phyloP scores from a whole-genome alignment of 208 protist genomes.

The Acanthamoeba culbertsoni region DNA sequence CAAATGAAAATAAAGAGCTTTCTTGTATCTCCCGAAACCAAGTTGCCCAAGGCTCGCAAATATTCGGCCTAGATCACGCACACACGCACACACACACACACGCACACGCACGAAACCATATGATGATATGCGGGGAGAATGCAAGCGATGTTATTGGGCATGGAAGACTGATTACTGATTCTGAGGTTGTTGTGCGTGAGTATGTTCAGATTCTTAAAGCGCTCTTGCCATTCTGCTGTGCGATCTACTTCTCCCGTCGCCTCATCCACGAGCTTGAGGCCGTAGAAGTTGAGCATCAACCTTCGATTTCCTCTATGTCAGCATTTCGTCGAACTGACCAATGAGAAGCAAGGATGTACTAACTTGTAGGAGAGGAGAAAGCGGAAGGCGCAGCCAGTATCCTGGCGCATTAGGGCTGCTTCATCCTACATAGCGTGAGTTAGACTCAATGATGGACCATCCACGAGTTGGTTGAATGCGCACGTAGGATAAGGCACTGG shows the following conservation, averaged over 20 bases:
- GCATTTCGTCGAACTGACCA: neutral
- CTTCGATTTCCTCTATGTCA: neutral
- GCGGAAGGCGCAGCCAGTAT: neutral
- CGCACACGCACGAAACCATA: neutral
- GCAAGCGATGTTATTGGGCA: too few species aligned
- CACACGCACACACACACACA: neutral
- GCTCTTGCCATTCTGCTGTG: constrained; percentile 20
- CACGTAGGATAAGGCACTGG: neutral
- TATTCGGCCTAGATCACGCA: neutral
- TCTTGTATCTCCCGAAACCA: constrained; percentile 37
- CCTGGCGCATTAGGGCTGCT: neutral
- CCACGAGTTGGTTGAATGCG: neutral
- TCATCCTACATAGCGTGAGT: neutral
- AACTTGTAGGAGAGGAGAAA: constrained; percentile 17
- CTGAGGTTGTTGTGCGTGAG: constrained; percentile 33
- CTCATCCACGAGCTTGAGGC: neutral
- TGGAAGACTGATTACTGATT: neutral
- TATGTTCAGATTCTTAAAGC: constrained; percentile 11
- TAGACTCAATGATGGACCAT: neutral
- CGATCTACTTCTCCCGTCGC: neutral
- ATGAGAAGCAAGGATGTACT: neutral
- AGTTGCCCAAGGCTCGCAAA: neutral
- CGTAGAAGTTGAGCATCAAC: constrained; percentile 47
- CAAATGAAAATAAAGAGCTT: neutral
- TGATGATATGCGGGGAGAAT: neutral